Evolutionary conservation across 805 yeast species (phyloP), one percentile per base, ranked within the genome.

Genomic region (Ogataea neopini): DNA sequence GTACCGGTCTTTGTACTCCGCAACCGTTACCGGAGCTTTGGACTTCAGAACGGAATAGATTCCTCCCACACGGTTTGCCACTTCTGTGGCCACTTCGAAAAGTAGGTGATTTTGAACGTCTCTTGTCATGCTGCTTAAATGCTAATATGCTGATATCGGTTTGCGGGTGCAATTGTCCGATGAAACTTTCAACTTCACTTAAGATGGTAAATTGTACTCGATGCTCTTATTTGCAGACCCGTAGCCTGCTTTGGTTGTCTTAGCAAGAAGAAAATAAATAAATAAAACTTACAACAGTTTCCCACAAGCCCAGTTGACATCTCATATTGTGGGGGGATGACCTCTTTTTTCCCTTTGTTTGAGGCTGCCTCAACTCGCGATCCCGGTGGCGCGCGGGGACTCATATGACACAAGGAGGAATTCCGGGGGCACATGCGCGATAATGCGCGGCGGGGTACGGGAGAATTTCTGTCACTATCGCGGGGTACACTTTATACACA

Each of bases 51-150:
- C 99, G 6, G 98, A 91, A 72, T 92, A 92, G 66, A 92, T 92
- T 30, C 99, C 99, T 43, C 99, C 99, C 18, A 92, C 98, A 60
- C 95, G 77, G 73, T 94, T 91, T 60, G 98, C 98, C 43, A 92
- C 97, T 67, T 92, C 99, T 1, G 99, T 92, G 52, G 98, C 96
- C 38, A 88, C 86, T 72, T 92, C 99, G 62, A 92, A 90, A 42
- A 94, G 77, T 46, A 91, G 74, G 64, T 89, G 97, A 66, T 88
- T 84, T 60, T 85, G 81, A 52, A 92, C 83, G 73, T 89, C 96
- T 70, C 98, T 80, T 25, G 86, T 72, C 89, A 86, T 85, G 23
- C 28, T 28, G 30, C 40, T 37, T n/a, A 11, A 37, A 22, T 22
- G 25, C 25, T 13, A 22, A 19, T 20, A 25, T 37, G 40, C 13